Evolutionary conservation across 768 basidiomycete species (phyloP), one percentile per base, ranked within the genome.

Genomic region (Chlorophyllum brunneum): DNA sequence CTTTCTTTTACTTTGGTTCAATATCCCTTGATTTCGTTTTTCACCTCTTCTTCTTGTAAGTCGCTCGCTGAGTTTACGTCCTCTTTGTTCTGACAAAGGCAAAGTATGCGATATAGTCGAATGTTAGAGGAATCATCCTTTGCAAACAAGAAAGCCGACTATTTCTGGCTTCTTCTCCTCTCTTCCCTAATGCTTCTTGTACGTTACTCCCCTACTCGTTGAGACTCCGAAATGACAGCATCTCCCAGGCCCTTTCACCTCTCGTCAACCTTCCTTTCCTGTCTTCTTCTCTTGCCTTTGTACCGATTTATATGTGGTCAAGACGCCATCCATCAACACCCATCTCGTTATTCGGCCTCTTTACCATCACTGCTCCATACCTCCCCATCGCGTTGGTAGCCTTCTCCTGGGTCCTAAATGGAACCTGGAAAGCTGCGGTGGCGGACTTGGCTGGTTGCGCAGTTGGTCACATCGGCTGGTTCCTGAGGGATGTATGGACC

Each of bases 41-140:
- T 70, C 95, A 98, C 66, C 78, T 99, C 48, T 98, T 98, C 77
- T 99, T 98, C 78, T 97, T 99, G 95, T 95, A 65, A 67, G 94
- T 73, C 6, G 23, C 39, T 47, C 39, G 48, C 34, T 37, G 33
- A 11, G 40, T 40, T 10, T 18, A 20, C 30, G 30, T 26, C 29
- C 9, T 40, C 33, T 39, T 29, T 38, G 9, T 33, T 39, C 33
- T 51, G 7, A 55, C 20, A 39, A 15, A 23, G 22, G n/a, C 23
- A 23, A 63, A 97, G 95, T 67, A 95, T 98, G 94, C 77, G 97
- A 47, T 98, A 98, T 64, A 94, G 92, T 58, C 80, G 95, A 39
- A 90, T 98, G 86, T 74, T 99, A 2, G 97, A 99, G 69, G 95
- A 98, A 68, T 95, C 92, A 11, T 92, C 92, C 2, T 99, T 95